Evolutionary conservation across 2,329 filamentous ascomycete genomes (phyloP).

Genomic region (Penicillium sclerotigenum): DNA sequence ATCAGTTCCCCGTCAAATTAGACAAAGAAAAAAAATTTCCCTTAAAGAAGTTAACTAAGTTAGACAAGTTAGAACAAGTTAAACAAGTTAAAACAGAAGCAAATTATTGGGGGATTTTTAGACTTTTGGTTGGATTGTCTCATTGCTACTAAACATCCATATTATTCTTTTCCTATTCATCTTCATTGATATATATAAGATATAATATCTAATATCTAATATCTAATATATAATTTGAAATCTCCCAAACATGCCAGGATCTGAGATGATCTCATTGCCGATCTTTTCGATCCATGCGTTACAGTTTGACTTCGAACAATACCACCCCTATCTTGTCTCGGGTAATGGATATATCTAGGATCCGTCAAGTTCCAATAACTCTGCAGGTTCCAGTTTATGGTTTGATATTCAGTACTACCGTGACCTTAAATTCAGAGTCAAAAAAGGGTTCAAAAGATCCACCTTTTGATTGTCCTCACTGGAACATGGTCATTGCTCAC

Average conservation of each 20-base stretch:
- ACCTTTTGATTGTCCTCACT: not conserved
- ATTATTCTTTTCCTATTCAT: not conserved
- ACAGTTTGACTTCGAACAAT: not conserved
- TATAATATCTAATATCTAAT: too few relatives aligned
- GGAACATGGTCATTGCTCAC: conserved; percentile 10
- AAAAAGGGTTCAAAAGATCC: not conserved
- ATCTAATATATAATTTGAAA: too few relatives aligned
- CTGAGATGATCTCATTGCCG: conserved; percentile 1
- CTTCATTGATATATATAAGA: not conserved
- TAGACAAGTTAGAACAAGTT: too few relatives aligned
- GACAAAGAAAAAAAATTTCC: conserved; percentile 12
- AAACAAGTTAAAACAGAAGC: too few relatives aligned
- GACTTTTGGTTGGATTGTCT: not conserved
- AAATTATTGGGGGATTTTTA: not conserved
- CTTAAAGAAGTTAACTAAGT: too few relatives aligned
- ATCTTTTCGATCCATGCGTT: not conserved
- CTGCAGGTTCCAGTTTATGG: not conserved
- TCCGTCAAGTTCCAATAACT: not conserved
- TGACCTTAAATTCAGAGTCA: conserved; percentile 6
- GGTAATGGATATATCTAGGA: not conserved
- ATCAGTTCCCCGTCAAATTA: conserved; percentile 19
- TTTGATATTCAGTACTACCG: conserved; percentile 15
- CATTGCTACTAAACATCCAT: too few relatives aligned
- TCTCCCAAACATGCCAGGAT: not conserved
- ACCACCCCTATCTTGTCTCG: conserved; percentile 8